Percentiles rank a stretch among this genome's conserved stretches.
Evolutionary conservation across 2,329 filamentous ascomycete species (phyloP).

Genomic region (Aspergillus udagawae): DNA sequence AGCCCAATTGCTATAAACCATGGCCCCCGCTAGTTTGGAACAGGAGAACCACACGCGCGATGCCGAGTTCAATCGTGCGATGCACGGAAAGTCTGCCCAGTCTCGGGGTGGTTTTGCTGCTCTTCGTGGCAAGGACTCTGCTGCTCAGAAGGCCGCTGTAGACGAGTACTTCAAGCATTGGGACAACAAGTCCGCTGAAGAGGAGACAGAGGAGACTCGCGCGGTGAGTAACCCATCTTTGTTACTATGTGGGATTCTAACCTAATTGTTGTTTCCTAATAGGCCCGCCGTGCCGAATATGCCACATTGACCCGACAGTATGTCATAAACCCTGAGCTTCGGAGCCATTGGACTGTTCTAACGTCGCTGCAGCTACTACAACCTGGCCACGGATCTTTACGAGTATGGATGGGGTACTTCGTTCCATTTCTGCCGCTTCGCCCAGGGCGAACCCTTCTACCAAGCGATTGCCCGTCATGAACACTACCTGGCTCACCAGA

Average conservation of each 20-base stretch:
- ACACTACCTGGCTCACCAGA: conserved; percentile 91
- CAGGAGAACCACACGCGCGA: conserved; percentile 78
- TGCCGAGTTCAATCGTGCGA: conserved; percentile 83
- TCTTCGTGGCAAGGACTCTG: conserved; percentile 78
- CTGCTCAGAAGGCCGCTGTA: conserved; percentile 74
- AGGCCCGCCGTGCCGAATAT: conserved; percentile 82
- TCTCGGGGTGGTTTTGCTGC: conserved; percentile 71
- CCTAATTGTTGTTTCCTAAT: conserved; percentile 10
- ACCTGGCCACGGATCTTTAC: conserved; percentile 92
- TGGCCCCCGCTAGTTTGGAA: conserved; percentile 63
- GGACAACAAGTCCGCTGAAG: conserved; percentile 74
- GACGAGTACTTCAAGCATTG: conserved; percentile 97
- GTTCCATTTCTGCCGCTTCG: conserved; percentile 97
- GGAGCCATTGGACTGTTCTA: neutral
- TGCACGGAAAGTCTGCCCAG: conserved; percentile 72
- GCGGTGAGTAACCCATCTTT: conserved; percentile 54
- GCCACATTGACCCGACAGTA: conserved; percentile 90
- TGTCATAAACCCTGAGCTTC: conserved; percentile 33
- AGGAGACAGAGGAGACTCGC: conserved; percentile 79
- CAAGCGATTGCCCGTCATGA: conserved; percentile 95
- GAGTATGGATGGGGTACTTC: conserved; percentile 95
- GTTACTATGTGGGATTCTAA: conserved; percentile 6
- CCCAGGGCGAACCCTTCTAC: conserved; percentile 77
- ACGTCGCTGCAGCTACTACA: conserved; percentile 69
- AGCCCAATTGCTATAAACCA: conserved; percentile 29